These are phyloP conservation scores for Wallacemonas rigidus DNA, from an alignment of 208 protist genomes.

Conservation along the genomic window DNA sequence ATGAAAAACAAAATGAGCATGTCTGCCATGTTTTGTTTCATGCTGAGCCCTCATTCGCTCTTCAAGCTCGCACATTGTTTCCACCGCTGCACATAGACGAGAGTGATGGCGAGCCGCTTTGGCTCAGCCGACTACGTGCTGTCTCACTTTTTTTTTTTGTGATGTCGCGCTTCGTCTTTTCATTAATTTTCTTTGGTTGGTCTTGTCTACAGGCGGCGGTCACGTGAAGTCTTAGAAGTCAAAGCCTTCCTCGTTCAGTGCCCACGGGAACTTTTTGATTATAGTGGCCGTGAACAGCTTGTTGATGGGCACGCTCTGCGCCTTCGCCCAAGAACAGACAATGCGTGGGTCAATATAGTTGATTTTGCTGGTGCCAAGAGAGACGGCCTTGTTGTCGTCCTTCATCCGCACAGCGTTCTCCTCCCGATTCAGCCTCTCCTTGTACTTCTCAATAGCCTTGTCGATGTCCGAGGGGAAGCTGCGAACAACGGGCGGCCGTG, in stretches of 20 bases:
- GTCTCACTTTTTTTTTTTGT: too few species aligned
- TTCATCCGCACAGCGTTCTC: slow-evolving; percentile 87
- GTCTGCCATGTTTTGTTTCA: too few species aligned
- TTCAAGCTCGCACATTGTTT: too few species aligned
- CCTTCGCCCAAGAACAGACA: slow-evolving; percentile 96
- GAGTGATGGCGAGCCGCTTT: too few species aligned
- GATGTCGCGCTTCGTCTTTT: too few species aligned
- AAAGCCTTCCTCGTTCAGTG: slow-evolving; percentile 81
- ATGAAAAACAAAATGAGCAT: too few species aligned
- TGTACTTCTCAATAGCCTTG: slow-evolving; percentile 61
- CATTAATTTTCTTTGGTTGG: not conserved
- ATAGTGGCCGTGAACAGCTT: slow-evolving; percentile 98
- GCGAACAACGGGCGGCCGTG: slow-evolving; percentile 71
- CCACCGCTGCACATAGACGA: too few species aligned
- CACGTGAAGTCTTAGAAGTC: slow-evolving; percentile 51
- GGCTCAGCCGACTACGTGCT: too few species aligned
- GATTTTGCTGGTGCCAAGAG: slow-evolving; percentile 98
- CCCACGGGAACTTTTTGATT: slow-evolving; percentile 98
- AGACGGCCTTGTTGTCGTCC: slow-evolving; percentile 91
- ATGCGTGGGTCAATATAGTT: slow-evolving; percentile 99
- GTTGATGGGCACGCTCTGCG: slow-evolving; percentile 93
- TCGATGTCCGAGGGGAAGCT: slow-evolving; percentile 75
- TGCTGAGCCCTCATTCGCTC: too few species aligned
- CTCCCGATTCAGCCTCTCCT: slow-evolving; percentile 78
- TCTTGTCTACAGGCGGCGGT: not conserved